These are phyloP conservation scores for Rhododendron henanense DNA, from an alignment of 148 eudicot genomes.

Conservation along the genomic window DNA sequence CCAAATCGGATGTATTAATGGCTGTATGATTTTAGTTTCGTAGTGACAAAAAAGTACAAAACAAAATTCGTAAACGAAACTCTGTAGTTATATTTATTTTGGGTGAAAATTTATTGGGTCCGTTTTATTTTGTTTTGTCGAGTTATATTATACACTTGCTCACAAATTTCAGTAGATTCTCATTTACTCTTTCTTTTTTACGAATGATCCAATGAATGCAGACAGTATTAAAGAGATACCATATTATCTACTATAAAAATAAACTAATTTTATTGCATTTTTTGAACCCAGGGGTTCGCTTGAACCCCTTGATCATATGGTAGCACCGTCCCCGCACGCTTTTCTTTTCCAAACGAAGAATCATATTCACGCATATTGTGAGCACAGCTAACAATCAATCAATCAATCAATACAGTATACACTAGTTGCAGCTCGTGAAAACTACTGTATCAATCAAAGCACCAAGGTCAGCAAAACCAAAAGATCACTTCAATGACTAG, in stretches of 20 bases:
- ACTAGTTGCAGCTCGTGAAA: not conserved
- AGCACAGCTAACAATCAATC: not conserved
- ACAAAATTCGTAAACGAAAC: not conserved
- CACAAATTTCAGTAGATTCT: not conserved
- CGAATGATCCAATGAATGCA: not conserved
- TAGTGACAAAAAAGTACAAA: not conserved
- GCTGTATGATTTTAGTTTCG: not conserved
- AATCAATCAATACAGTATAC: not conserved
- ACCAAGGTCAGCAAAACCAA: not conserved
- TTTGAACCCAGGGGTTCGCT: not conserved
- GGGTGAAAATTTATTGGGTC: not conserved
- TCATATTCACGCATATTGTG: too few relatives aligned
- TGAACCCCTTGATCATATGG: not conserved
- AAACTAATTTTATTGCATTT: not conserved
- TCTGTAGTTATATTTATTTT: not conserved
- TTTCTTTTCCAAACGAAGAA: not conserved
- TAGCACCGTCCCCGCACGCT: not conserved
- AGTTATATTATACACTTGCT: not conserved
- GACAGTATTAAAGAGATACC: not conserved
- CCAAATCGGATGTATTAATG: not conserved
- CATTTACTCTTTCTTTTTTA: not conserved
- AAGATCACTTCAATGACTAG: not conserved
- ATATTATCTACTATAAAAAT: not conserved
- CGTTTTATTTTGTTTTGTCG: not conserved
- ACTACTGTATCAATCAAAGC: not conserved